phyloP scores from a whole-genome alignment of 1,284 basidiomycete species.

The Cutaneotrichosporon curvatum region DNA sequence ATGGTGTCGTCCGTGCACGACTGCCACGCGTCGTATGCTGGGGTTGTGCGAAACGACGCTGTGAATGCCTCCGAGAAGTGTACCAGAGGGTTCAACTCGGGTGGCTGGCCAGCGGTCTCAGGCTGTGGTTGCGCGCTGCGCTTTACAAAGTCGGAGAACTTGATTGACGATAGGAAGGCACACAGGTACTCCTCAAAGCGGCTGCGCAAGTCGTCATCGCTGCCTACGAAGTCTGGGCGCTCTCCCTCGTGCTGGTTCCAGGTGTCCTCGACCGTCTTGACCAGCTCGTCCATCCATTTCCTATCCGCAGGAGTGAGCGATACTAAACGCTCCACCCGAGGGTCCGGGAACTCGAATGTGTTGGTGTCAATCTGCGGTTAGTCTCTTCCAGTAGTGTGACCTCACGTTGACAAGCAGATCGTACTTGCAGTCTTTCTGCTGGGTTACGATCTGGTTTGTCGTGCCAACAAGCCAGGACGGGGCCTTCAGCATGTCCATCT shows the following conservation, averaged over 20 bases:
- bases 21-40: slow-evolving; percentile 81
- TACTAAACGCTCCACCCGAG: slow-evolving; percentile 66
- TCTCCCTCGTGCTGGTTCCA: slow-evolving; percentile 52
- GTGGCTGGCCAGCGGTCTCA: not conserved
- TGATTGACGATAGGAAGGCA: slow-evolving; percentile 57
- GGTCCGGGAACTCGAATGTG: slow-evolving; percentile 74
- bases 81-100: slow-evolving; percentile 47
- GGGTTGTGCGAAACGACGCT: slow-evolving; percentile 70
- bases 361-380: slow-evolving; percentile 66
- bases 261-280: slow-evolving; percentile 71
- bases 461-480: slow-evolving; percentile 76
- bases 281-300: slow-evolving; percentile 85
- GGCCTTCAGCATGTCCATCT: slow-evolving; percentile 79
- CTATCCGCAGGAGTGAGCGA: slow-evolving; percentile 84
- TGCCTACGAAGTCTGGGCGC: slow-evolving; percentile 62
- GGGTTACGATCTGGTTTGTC: slow-evolving; percentile 92
- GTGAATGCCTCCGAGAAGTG: slow-evolving; percentile 82
- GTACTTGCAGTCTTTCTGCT: slow-evolving; percentile 72
- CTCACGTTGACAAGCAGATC: slow-evolving; percentile 85
- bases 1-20: slow-evolving; percentile 75
- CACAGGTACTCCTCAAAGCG: slow-evolving; percentile 59
- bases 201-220: slow-evolving; percentile 80
- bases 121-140: slow-evolving; percentile 3
- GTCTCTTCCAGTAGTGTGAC: slow-evolving; percentile 4
- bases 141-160: slow-evolving; percentile 68